Evolutionary conservation across 2,329 filamentous ascomycete genomes (phyloP).

Genomic region (Achaetomium macrosporum): DNA sequence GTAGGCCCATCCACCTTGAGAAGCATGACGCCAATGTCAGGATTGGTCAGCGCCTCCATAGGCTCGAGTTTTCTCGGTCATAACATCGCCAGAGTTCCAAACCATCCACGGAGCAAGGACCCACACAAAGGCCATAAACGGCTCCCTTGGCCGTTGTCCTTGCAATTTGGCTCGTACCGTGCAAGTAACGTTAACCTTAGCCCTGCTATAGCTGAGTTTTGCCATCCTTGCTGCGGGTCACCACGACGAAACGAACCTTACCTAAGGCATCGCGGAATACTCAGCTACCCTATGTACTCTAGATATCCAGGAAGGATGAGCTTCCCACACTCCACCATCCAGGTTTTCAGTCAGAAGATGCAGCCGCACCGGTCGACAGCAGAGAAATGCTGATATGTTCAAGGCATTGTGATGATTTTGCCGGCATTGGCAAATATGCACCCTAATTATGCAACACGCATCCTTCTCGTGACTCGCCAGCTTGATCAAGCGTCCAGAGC

Average conservation of each 20-base stretch:
- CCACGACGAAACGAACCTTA: constrained; percentile 15
- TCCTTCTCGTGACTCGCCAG: constrained; percentile 6
- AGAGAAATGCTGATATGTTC: constrained; percentile 16
- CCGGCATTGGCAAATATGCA: constrained; percentile 29
- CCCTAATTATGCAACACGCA: constrained; percentile 25
- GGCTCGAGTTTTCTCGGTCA: neutral
- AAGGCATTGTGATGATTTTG: constrained; percentile 28
- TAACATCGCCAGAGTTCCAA: neutral
- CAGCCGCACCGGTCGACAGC: constrained; percentile 14
- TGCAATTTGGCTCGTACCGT: constrained; percentile 9
- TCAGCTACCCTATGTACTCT: neutral
- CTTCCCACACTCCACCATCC: constrained; percentile 15
- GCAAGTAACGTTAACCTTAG: too few relatives aligned
- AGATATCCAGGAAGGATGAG: constrained; percentile 16
- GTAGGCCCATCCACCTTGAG: neutral
- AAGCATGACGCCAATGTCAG: neutral
- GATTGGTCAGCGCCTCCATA: constrained; percentile 14
- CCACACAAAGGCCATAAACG: constrained; percentile 2
- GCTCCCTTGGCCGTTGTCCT: constrained; percentile 5
- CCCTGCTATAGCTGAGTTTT: constrained; percentile 9
- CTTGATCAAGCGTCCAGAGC: constrained; percentile 2
- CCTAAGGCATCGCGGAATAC: neutral
- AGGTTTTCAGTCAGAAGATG: constrained; percentile 19
- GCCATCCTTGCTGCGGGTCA: constrained; percentile 18
- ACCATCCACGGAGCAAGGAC: neutral